phyloP scores from a whole-genome alignment of 78 protist genomes.

The Pigoraptor vietnamica region DNA sequence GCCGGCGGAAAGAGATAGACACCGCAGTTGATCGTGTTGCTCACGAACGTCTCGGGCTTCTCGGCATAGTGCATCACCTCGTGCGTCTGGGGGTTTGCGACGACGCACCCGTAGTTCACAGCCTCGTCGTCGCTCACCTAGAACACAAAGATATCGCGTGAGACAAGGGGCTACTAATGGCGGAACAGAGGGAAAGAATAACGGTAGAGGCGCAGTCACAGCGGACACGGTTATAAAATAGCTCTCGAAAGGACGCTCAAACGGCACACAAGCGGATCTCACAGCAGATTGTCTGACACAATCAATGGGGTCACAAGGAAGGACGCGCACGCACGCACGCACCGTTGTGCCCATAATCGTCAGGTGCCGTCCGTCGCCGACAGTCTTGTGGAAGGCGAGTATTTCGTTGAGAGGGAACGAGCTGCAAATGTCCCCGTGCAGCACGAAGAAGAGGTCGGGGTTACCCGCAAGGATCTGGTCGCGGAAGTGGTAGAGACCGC shows the following conservation, averaged over 20 bases:
- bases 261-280: not conserved
- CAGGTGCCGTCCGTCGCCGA: not conserved
- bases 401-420: not conserved
- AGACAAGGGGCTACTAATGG: too few relatives aligned
- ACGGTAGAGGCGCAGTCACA: too few relatives aligned
- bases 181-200: too few relatives aligned
- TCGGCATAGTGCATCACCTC: slow-evolving; percentile 41
- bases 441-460: slow-evolving; percentile 10
- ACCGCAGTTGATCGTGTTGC: slow-evolving; percentile 24
- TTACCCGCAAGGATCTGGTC: slow-evolving; percentile 12
- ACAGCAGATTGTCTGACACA: too few relatives aligned
- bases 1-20: slow-evolving; percentile 7
- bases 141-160: too few relatives aligned
- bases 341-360: slow-evolving; percentile 15
- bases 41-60: slow-evolving; percentile 30
- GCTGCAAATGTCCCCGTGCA: slow-evolving; percentile 7
- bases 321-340: too few relatives aligned
- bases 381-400: not conserved
- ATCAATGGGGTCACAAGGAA: not conserved
- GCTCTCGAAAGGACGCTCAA: too few relatives aligned
- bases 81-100: not conserved
- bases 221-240: too few relatives aligned
- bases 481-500: slow-evolving; percentile 35
- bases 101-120: slow-evolving; percentile 1
- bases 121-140: slow-evolving; percentile 4